A percentile compares a stretch with the other conserved stretches of the same genome.
Evolutionary conservation across 2,329 filamentous ascomycete species (phyloP).

Genomic region (Clonostachys sp.): DNA sequence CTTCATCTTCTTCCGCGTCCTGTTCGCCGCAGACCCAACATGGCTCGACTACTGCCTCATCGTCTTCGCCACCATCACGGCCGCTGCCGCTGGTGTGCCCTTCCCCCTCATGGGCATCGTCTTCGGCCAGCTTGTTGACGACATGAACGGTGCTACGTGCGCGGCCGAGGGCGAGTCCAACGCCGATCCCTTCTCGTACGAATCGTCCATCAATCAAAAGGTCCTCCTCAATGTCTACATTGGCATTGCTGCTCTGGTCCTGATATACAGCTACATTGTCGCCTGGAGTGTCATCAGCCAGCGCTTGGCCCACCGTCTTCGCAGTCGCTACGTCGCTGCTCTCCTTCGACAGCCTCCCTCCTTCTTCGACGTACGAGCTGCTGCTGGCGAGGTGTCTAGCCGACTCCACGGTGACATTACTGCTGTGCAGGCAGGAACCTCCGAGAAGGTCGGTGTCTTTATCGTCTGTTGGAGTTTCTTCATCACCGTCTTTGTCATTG

Average conservation of each 20-base stretch:
- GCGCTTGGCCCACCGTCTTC: constrained; percentile 1
- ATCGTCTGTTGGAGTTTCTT: constrained; percentile 68
- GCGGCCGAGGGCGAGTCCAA: constrained; percentile 61
- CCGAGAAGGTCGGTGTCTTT: constrained; percentile 71
- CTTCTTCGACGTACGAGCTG: constrained; percentile 1
- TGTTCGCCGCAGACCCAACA: constrained; percentile 5
- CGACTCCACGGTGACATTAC: constrained; percentile 78
- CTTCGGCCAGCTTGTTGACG: constrained; percentile 66
- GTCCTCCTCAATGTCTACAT: constrained; percentile 26
- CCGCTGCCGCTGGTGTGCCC: constrained; percentile 71
- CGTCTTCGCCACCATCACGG: constrained; percentile 20
- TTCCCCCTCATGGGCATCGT: constrained; percentile 78
- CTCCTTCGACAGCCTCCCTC: neutral
- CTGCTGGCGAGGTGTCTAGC: constrained; percentile 1
- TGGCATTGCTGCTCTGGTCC: constrained; percentile 69
- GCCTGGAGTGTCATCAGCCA: constrained; percentile 64
- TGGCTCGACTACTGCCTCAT: constrained; percentile 6
- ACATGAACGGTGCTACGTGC: constrained; percentile 45
- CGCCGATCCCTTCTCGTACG: constrained; percentile 39
- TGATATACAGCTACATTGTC: constrained; percentile 69
- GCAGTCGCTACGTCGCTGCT: neutral
- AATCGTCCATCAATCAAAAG: neutral
- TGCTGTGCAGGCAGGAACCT: constrained; percentile 78
- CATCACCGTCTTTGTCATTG: constrained; percentile 74
- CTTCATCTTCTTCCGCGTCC: constrained; percentile 1